Evolutionary conservation across 306 rosid species (phyloP).

Genomic region (Spatholobus suberectus): DNA sequence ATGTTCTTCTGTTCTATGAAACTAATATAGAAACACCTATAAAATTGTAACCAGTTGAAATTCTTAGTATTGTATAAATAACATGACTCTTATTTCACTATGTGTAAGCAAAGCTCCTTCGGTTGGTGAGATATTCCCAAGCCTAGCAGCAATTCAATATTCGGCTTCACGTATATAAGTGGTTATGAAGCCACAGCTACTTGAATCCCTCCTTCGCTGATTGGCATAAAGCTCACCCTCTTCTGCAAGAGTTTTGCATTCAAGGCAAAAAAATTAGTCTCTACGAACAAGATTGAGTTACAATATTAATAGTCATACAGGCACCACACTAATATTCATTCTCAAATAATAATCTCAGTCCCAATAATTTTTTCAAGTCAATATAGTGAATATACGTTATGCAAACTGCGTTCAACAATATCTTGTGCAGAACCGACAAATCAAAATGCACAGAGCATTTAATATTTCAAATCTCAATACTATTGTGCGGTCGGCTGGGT

Average conservation of each 20-base stretch:
- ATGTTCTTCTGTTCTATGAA: slow-evolving; percentile 18
- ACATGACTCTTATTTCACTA: slow-evolving; percentile 36
- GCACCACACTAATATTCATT: not conserved
- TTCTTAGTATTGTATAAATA: slow-evolving; percentile 33
- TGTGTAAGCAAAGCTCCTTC: slow-evolving; percentile 18
- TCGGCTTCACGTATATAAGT: not conserved
- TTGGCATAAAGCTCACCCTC: slow-evolving; percentile 81
- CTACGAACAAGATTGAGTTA: not conserved
- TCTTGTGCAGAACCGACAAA: slow-evolving; percentile 18
- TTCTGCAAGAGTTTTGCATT: slow-evolving; percentile 64
- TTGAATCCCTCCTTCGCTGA: slow-evolving; percentile 64
- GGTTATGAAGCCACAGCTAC: slow-evolving; percentile 62
- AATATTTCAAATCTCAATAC: slow-evolving; percentile 15
- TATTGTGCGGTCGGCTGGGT: not conserved
- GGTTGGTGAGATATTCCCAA: not conserved
- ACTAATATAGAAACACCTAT: slow-evolving; percentile 5
- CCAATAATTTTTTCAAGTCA: not conserved
- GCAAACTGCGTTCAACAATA: not conserved
- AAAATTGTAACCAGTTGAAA: not conserved
- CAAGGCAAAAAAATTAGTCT: slow-evolving; percentile 16
- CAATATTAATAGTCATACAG: not conserved
- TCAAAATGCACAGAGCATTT: slow-evolving; percentile 31
- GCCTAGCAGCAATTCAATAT: not conserved
- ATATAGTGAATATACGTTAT: not conserved
- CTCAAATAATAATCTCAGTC: not conserved